phyloP scores from a whole-genome alignment of 805 yeast species.

The Sugiyamaella floridensis region DNA sequence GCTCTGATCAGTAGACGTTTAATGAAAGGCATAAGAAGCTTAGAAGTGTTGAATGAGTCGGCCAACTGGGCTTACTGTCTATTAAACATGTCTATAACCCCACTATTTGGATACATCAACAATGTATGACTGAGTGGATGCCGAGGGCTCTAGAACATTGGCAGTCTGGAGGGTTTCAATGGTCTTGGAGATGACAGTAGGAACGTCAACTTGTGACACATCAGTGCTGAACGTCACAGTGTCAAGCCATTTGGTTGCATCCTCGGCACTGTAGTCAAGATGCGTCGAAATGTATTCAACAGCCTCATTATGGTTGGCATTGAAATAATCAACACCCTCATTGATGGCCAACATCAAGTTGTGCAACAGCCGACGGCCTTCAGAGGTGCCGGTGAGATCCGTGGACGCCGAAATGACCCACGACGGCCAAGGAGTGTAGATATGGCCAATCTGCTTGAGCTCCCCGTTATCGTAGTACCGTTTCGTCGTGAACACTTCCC shows the following conservation, averaged over 20 bases:
- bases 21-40: background rate
- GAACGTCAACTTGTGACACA: conserved; percentile 44
- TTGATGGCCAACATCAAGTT: conserved; percentile 50
- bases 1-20: too few species aligned
- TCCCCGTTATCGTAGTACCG: conserved; percentile 74
- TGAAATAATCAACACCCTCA: conserved; percentile 63
- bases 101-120: background rate
- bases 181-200: conserved; percentile 47
- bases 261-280: conserved; percentile 69
- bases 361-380: conserved; percentile 24
- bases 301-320: conserved; percentile 54
- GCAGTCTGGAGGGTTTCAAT: conserved; percentile 53
- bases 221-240: conserved; percentile 60
- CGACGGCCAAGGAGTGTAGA: conserved; percentile 94
- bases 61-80: too few species aligned
- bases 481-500: conserved; percentile 91
- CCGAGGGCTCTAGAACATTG: conserved; percentile 40
- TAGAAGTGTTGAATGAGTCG: background rate
- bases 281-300: conserved; percentile 55
- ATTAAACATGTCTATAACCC: background rate
- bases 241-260: conserved; percentile 74
- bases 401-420: conserved; percentile 68
- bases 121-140: conserved; percentile 9
- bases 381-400: conserved; percentile 30
- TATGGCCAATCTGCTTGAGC: conserved; percentile 76